These are phyloP conservation scores for Macrophomina tecta DNA, from an alignment of 2,329 filamentous ascomycete genomes.

Conservation along the genomic window DNA sequence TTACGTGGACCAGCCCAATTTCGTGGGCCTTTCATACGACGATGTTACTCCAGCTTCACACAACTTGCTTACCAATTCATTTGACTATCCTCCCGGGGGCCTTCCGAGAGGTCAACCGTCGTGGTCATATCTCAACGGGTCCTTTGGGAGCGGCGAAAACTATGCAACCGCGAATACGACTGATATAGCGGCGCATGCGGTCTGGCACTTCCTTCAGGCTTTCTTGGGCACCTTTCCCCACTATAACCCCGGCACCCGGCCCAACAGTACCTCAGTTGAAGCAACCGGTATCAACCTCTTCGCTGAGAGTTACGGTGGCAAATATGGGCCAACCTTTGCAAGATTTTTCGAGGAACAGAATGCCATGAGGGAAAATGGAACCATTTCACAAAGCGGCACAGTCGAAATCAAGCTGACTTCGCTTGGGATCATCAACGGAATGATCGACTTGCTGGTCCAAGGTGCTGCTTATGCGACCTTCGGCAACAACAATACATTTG, in stretches of 20 bases:
- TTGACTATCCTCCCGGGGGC: constrained; percentile 48
- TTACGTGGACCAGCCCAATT: constrained; percentile 69
- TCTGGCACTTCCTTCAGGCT: constrained; percentile 70
- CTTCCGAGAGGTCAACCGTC: constrained; percentile 39
- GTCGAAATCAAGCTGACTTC: constrained; percentile 64
- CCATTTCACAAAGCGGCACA: constrained; percentile 56
- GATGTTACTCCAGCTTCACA: constrained; percentile 58
- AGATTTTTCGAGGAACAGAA: constrained; percentile 67
- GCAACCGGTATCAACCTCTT: constrained; percentile 68
- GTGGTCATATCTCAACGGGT: constrained; percentile 64
- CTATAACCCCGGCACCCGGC: constrained; percentile 57
- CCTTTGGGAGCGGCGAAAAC: constrained; percentile 63
- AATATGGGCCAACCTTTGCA: constrained; percentile 71
- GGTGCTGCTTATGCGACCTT: constrained; percentile 63
- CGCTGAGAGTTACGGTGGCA: constrained; percentile 73
- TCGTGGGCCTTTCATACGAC: constrained; percentile 74
- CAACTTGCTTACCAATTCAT: constrained; percentile 44
- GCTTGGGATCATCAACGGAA: constrained; percentile 74
- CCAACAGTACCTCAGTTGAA: constrained; percentile 44
- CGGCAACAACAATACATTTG: constrained; percentile 70
- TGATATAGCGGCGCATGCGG: constrained; percentile 61
- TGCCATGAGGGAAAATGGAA: constrained; percentile 57
- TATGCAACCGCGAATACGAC: constrained; percentile 63
- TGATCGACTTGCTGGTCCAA: constrained; percentile 70
- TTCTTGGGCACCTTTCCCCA: constrained; percentile 65